phyloP scores from a whole-genome alignment of 2,329 filamentous ascomycete species.

The Dendryphion nanum region DNA sequence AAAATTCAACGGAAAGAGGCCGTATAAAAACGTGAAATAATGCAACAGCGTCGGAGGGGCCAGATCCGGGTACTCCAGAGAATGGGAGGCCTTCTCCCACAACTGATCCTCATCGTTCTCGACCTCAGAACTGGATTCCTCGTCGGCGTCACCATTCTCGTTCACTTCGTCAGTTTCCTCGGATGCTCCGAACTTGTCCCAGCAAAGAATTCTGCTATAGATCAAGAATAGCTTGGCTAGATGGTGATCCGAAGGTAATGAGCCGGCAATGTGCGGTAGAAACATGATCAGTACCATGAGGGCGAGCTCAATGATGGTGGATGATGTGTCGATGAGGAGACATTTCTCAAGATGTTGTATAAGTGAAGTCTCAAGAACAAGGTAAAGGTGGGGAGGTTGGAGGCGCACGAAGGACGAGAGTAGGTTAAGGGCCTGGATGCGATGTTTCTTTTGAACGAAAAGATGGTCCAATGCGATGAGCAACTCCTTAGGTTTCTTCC shows the following conservation, averaged over 20 bases:
- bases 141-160: constrained; percentile 30
- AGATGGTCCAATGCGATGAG: constrained; percentile 65
- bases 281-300: constrained; percentile 78
- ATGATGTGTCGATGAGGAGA: constrained; percentile 74
- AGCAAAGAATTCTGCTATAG: constrained; percentile 76
- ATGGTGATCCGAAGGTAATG: constrained; percentile 58
- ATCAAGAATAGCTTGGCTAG: constrained; percentile 77
- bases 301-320: constrained; percentile 71
- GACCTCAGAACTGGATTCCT: constrained; percentile 37
- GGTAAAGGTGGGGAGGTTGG: constrained; percentile 76
- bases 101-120: constrained; percentile 27
- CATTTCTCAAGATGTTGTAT: constrained; percentile 71
- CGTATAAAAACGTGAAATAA: constrained; percentile 81
- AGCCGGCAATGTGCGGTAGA: constrained; percentile 74
- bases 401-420: constrained; percentile 71
- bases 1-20: constrained; percentile 80
- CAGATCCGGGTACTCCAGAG: constrained; percentile 54
- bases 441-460: constrained; percentile 63
- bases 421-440: constrained; percentile 64
- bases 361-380: constrained; percentile 68
- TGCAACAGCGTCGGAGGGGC: constrained; percentile 66
- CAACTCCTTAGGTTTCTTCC: constrained; percentile 69
- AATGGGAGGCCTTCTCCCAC: constrained; percentile 66
- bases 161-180: constrained; percentile 15
- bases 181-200: constrained; percentile 57